phyloP scores from a whole-genome alignment of 2,329 filamentous ascomycete species.

The Rasamsonia emersonii region DNA sequence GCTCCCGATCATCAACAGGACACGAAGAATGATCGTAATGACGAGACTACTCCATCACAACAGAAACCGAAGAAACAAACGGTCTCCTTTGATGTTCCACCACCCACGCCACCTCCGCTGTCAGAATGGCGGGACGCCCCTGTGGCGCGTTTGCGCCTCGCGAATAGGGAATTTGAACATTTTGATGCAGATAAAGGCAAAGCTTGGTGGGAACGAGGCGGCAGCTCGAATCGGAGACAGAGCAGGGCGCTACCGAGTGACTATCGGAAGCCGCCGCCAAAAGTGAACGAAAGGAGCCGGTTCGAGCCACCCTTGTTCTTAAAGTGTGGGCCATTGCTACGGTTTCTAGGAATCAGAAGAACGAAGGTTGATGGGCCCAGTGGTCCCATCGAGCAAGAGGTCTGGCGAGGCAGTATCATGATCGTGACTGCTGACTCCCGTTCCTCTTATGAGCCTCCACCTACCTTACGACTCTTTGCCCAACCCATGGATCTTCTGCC shows the following conservation, averaged over 20 bases:
- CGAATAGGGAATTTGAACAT: conserved; percentile 52
- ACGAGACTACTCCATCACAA: conserved; percentile 14
- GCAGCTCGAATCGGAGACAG: conserved; percentile 38
- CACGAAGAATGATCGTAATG: conserved; percentile 11
- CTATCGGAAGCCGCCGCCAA: conserved; percentile 25
- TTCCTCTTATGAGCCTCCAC: conserved; percentile 71
- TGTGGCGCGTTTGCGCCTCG: conserved; percentile 51
- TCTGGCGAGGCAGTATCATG: conserved; percentile 92
- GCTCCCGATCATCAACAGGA: conserved; percentile 8
- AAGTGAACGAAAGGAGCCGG: conserved; percentile 42
- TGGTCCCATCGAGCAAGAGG: conserved; percentile 53
- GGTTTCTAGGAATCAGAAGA: conserved; percentile 77
- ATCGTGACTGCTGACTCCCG: conserved; percentile 82
- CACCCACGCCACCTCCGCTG: conserved; percentile 36
- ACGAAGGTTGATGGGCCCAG: conserved; percentile 24
- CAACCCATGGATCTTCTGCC: conserved; percentile 77
- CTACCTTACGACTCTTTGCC: conserved; percentile 73
- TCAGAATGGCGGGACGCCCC: conserved; percentile 63
- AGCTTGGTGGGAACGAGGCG: conserved; percentile 69
- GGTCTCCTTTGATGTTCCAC: conserved; percentile 40
- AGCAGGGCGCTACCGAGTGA: conserved; percentile 35
- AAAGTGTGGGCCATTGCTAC: conserved; percentile 80
- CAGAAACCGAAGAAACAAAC: conserved; percentile 29
- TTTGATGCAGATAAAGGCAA: conserved; percentile 42
- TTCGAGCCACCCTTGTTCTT: conserved; percentile 81